phyloP scores from a whole-genome alignment of 768 basidiomycete genomes.

The Myochromella boudieri region DNA sequence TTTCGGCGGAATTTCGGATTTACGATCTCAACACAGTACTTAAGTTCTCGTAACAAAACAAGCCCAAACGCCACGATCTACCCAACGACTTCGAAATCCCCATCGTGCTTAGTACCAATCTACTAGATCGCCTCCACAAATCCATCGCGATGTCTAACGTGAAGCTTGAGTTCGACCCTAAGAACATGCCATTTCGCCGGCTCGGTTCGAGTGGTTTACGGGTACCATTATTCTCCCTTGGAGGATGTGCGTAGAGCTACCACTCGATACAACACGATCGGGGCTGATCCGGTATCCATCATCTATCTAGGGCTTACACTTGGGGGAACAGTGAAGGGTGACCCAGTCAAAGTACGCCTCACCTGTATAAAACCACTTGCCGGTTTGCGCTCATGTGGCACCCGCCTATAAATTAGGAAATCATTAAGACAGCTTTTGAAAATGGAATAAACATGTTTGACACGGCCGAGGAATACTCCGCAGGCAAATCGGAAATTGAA shows the following conservation, averaged over 20 bases:
- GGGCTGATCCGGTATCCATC: conserved; percentile 8
- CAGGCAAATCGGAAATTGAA: conserved; percentile 68
- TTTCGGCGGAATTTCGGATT: conserved; percentile 12
- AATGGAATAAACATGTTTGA: conserved; percentile 73
- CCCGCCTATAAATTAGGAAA: too few species aligned
- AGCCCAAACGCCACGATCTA: conserved; percentile 1
- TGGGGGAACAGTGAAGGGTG: conserved; percentile 60
- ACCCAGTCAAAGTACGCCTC: conserved; percentile 58
- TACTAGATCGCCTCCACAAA: conserved; percentile 2
- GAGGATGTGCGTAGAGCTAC: conserved; percentile 44
- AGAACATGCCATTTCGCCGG: conserved; percentile 46
- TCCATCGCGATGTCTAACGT: conserved; percentile 13
- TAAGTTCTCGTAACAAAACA: background rate
- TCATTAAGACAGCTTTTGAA: conserved; percentile 72
- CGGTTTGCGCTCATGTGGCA: too few species aligned
- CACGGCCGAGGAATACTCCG: conserved; percentile 61
- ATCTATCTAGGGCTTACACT: conserved; percentile 47
- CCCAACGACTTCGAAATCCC: conserved; percentile 1
- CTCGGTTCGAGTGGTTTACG: conserved; percentile 52
- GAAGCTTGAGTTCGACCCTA: conserved; percentile 31
- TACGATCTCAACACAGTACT: background rate
- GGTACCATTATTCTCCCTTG: conserved; percentile 59
- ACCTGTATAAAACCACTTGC: too few species aligned
- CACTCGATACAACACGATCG: background rate
- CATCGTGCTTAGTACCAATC: conserved; percentile 3